phyloP scores from a whole-genome alignment of 208 protist species.

The Entamoeba histolytica region DNA sequence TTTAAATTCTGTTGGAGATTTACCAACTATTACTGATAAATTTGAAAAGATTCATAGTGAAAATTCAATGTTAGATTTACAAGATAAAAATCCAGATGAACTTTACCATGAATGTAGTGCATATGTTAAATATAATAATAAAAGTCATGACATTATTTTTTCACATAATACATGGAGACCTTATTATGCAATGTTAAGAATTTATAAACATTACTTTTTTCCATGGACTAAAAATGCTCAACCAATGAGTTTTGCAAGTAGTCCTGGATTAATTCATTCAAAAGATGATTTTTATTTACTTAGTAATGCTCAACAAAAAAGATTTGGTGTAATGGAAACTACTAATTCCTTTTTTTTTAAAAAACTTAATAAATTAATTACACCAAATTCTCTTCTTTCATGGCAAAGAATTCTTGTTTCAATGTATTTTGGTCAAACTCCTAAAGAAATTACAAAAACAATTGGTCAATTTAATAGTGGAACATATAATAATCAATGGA shows the following conservation, averaged over 20 bases:
- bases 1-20: background rate
- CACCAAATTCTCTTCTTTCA: slow-evolving; percentile 18
- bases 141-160: background rate
- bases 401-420: slow-evolving; percentile 7
- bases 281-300: background rate
- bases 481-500: slow-evolving; percentile 67
- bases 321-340: background rate
- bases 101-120: background rate
- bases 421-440: slow-evolving; percentile 13
- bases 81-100: background rate
- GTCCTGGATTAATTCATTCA: background rate
- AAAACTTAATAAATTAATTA: background rate
- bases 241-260: background rate
- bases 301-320: no score
- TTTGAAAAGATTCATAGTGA: background rate
- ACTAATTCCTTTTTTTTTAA: background rate
- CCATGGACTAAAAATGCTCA: background rate
- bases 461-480: slow-evolving; percentile 53
- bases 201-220: background rate
- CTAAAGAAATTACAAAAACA: slow-evolving; percentile 39
- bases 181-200: background rate
- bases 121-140: background rate
- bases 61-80: background rate
- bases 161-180: background rate
- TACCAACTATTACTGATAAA: background rate